Base-by-base conservation (phyloP, 2,329 filamentous ascomycete genomes). In the Claviceps pazoutovae region DNA sequence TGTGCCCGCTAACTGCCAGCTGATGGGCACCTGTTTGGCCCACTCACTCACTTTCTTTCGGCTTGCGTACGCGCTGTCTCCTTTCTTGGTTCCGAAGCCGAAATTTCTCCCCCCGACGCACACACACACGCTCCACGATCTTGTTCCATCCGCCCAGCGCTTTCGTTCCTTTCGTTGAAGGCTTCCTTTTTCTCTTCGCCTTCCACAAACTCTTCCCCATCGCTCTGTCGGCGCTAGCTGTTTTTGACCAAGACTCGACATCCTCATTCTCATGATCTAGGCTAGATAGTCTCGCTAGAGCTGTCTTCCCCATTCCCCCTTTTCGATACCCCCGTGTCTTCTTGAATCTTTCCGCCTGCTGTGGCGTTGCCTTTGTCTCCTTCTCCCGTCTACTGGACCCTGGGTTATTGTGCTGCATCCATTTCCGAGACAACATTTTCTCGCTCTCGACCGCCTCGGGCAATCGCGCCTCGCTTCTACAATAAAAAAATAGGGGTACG, bases 51-150 rank as follows among this genome's bases (percentile, higher is more conserved):
- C 50, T 49, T 49, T 46, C 26, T 56, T 56, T 50, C 51, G 52
- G 50, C 52, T 52, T 44, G 17, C 54, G 43, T 6, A 45, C 37
- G 13, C 48, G 13, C 53, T 51, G 46, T 56, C 53, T 51, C 56
- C 56, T 57, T 57, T 56, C 56, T 41, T 53, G 19, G 53, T 52
- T 52, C 53, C 49, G 51, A 55, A 54, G 41, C 54, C 53, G 56
- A 58, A 58, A 57, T 57, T 57, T 56, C 56, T 50, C 50, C 45
- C 51, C 55, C 50, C 21, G 53, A 49, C 50, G n/a, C 21, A 39
- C 34, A 48, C 46, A 16, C 53, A 46, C 55, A 14, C 52, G 38
- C 51, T 51, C 55, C 53, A 52, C 55, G 53, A 53, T 54, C 52
- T 49, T 51, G 52, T 53, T 52, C 54, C 46, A 52, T 51, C 53